Conservation (phyloP, 2,329 filamentous ascomycete species). For the Emmonsia crescens region DNA sequence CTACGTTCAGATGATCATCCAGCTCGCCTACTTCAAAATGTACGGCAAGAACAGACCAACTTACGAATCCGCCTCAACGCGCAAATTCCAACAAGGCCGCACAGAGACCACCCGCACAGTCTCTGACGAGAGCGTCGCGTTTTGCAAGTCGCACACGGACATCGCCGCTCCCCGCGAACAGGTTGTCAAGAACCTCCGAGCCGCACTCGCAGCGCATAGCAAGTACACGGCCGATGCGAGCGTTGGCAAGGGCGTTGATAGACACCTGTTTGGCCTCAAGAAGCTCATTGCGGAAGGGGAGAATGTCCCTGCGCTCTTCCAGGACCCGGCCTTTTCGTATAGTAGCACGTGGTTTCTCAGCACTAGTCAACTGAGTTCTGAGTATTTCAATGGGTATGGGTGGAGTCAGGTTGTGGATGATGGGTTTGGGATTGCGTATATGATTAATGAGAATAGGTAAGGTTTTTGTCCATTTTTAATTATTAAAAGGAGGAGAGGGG, state of each 20-base stretch:
- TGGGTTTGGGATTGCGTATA: conserved; percentile 96
- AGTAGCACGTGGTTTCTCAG: conserved; percentile 82
- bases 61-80: conserved; percentile 90
- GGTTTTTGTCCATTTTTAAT: conserved; percentile 11
- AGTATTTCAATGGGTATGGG: conserved; percentile 98
- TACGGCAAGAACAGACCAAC: conserved; percentile 96
- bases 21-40: conserved; percentile 98
- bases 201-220: conserved; percentile 68
- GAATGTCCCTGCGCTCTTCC: conserved; percentile 69
- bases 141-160: conserved; percentile 79
- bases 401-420: conserved; percentile 97
- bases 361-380: conserved; percentile 79
- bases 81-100: conserved; percentile 89
- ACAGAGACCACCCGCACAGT: conserved; percentile 93
- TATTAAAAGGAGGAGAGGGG: too few relatives aligned
- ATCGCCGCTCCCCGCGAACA: conserved; percentile 51
- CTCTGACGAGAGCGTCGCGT: conserved; percentile 81
- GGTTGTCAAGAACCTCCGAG: conserved; percentile 65
- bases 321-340: conserved; percentile 78
- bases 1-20: conserved; percentile 97
- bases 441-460: conserved; percentile 97
- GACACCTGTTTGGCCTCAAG: conserved; percentile 95
- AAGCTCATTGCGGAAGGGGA: conserved; percentile 73
- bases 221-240: conserved; percentile 85
- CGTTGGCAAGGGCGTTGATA: conserved; percentile 87